These are phyloP conservation scores for Crinitomyces ghanaensis DNA, from an alignment of 805 yeast genomes.

Conservation along the genomic window DNA sequence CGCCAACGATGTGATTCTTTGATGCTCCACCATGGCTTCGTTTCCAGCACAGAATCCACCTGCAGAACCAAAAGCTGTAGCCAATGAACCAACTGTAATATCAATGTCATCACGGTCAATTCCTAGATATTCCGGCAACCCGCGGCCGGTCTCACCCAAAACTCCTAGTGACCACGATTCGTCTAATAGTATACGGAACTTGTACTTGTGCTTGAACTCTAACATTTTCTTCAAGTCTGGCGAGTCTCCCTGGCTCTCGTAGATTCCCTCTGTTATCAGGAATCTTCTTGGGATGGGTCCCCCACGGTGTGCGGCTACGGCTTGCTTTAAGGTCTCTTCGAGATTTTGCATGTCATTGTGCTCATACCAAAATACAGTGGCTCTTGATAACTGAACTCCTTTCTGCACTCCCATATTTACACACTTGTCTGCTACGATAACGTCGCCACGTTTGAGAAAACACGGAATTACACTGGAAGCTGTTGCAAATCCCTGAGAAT, in stretches of 20 bases:
- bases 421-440: conserved; percentile 76
- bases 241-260: conserved; percentile 69
- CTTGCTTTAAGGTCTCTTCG: conserved; percentile 48
- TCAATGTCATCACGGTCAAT: conserved; percentile 64
- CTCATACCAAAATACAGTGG: conserved; percentile 70
- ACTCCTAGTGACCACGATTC: conserved; percentile 82
- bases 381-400: conserved; percentile 77
- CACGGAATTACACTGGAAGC: conserved; percentile 85
- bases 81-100: conserved; percentile 79
- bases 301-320: conserved; percentile 45
- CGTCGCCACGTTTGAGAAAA: conserved; percentile 89
- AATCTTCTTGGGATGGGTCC: conserved; percentile 81
- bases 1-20: conserved; percentile 79
- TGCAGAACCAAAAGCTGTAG: conserved; percentile 66
- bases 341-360: conserved; percentile 84
- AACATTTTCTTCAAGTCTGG: conserved; percentile 59
- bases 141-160: conserved; percentile 76
- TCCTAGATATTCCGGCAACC: conserved; percentile 62
- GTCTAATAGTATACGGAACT: conserved; percentile 78
- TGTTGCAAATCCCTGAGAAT: conserved; percentile 87
- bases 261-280: conserved; percentile 84
- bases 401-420: conserved; percentile 71
- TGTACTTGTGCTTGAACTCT: conserved; percentile 66
- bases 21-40: conserved; percentile 75
- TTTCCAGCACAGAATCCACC: conserved; percentile 95